Base-by-base conservation (phyloP, 2,329 filamentous ascomycete species). In the Camptophora hylomeconis region DNA sequence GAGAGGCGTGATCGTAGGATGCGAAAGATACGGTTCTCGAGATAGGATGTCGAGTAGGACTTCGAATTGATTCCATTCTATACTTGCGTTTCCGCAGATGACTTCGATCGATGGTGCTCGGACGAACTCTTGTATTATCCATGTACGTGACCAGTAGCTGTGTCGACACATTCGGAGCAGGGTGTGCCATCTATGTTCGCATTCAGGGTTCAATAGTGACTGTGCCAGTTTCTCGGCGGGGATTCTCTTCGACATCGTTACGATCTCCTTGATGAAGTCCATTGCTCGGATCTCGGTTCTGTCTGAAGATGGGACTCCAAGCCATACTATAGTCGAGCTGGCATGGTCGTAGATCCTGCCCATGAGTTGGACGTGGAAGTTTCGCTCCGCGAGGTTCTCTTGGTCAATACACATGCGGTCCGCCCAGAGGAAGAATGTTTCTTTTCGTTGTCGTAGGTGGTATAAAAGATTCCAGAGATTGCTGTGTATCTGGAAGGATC, bases 391-490 rank as follows among this genome's bases (percentile, higher is more conserved):
- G 5, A 44, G 28, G 26, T 44, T 40, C 21, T 34, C 19, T 33
- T 44, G 41, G 28, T 44, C 38, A 17, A 44, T 44, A 23, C 41
- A 44, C 16, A 44, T 30, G 2, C 39, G 39, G 18, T 44, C 41
- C 7, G 41, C 36, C 41, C 41, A 44, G 3, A 44, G 26, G 18
- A 31, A 31, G 7, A 24, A 31, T 4, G 16, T 29, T 21, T 41
- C 38, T 6, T 35, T 35, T 7, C 32, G 30, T 17, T 39, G 34
- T n/a, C 41, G 30, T 7, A 44, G 30, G 22, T 42, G 39, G 15
- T 19, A 33, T 3, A 44, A 32, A 10, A 41, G 28, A 13, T 38
- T 29, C 35, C 36, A 44, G 12, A 44, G 27, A 16, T 41, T 44
- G 10, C 27, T 19, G 9, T 38, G 37, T 3, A 44, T 31, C 1